phyloP scores from a whole-genome alignment of 257 asterid species.

The Sherardia arvensis region DNA sequence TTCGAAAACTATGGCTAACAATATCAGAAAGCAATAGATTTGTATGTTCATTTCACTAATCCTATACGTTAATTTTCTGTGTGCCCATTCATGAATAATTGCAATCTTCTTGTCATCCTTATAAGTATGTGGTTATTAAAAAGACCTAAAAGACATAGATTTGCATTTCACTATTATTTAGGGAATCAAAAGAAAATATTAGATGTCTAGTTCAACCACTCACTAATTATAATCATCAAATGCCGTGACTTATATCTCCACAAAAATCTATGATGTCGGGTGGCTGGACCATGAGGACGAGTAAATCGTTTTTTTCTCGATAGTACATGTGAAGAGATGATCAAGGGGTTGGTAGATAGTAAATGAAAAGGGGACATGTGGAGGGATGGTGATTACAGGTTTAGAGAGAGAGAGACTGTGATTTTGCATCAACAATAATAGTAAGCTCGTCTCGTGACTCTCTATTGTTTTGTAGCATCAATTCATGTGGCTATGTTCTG shows the following conservation, averaged over 20 bases:
- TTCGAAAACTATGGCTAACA: not conserved
- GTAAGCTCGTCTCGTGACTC: conserved; percentile 47
- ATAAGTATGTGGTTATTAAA: not conserved
- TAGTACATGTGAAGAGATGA: not conserved
- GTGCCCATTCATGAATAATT: not conserved
- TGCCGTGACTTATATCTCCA: too few relatives aligned
- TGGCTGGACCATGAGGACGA: too few relatives aligned
- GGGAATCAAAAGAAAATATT: not conserved
- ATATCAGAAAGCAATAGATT: not conserved
- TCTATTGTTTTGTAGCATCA: conserved; percentile 46
- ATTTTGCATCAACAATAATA: conserved; percentile 17
- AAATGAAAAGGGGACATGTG: conserved; percentile 1
- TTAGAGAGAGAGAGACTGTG: conserved; percentile 13
- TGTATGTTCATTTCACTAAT: not conserved
- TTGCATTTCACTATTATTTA: not conserved
- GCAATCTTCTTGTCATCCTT: not conserved
- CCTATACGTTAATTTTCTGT: not conserved
- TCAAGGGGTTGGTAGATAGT: not conserved
- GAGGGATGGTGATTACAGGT: conserved; percentile 1
- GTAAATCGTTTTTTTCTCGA: too few relatives aligned
- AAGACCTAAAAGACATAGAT: not conserved
- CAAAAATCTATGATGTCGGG: too few relatives aligned
- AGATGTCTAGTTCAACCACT: not conserved
- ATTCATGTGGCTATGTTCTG: too few relatives aligned
- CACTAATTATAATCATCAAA: not conserved